Percentiles rank a stretch among this genome's conserved stretches.
phyloP scores from a whole-genome alignment of 202 grass and related monocot genomes.

The Schoenoplectus tabernaemontani region DNA sequence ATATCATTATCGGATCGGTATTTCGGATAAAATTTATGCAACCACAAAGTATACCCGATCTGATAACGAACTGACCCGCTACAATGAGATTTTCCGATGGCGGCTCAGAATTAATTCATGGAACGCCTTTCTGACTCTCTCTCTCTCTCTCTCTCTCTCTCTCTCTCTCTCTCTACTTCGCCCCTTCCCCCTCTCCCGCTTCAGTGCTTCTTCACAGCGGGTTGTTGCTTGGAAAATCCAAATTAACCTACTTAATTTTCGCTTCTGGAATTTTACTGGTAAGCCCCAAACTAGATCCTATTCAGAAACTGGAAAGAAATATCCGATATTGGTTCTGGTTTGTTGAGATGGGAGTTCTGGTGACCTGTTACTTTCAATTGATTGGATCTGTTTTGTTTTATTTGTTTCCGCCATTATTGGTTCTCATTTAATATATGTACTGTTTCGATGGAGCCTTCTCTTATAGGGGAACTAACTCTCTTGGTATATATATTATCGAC shows the following conservation, averaged over 20 bases:
- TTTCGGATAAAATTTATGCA: no score
- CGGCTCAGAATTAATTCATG: no score
- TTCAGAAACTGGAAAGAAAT: background rate
- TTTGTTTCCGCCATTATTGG: background rate
- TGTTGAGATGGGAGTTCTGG: background rate
- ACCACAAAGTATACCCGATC: no score
- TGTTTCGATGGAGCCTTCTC: background rate
- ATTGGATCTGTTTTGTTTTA: background rate
- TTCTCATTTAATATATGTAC: background rate
- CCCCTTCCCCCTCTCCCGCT: background rate
- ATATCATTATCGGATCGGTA: no score
- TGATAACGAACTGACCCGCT: no score
- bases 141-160: no score
- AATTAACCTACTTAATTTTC: background rate
- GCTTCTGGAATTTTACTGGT: background rate
- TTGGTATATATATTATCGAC: background rate
- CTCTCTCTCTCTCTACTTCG: background rate
- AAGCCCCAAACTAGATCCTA: background rate
- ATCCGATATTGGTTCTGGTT: background rate
- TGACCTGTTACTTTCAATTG: conserved; percentile 17
- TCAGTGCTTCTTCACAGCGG: background rate
- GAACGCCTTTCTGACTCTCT: no score
- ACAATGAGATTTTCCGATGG: no score
- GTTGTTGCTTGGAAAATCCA: background rate
- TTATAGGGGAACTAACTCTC: background rate